Base-by-base conservation (phyloP, 371 early-diverging fungal species). In the Rhizopus arrhizus region DNA sequence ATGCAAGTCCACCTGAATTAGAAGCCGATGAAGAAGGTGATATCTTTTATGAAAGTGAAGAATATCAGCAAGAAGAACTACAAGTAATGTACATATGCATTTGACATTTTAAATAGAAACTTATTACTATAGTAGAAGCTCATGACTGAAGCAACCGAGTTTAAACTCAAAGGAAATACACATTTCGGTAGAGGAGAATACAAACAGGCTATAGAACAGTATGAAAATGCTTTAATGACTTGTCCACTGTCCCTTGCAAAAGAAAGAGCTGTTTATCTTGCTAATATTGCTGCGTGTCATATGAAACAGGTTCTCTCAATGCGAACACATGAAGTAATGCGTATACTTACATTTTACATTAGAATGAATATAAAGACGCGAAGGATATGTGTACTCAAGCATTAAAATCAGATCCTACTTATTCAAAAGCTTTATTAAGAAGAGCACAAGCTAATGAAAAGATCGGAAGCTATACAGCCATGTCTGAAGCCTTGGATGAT, bases 361-460 rank as follows among this genome's bases (percentile, higher is more conserved):
- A 86, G 87, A 63, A 70, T 15, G 68, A 80, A 5, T 78, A 67
- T 29, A 74, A 78, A 53, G 77, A 84, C 43, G 82, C 84, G 41
- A 65, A 79, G 53, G 72, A 73, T 36, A 57, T 65, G 59, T 82
- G 88, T 64, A 66, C 74, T 0, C 64, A 71, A 50, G 91, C 94
- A 4, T 66, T 95, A n/a, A 78, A 84, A 59, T 74, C 85, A 16
- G 88, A 89, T 60, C 85, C 91, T 15, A 73, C 66, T 3, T 94
- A 90, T 57, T 77, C 80, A 51, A 92, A 93, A 74, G 94, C 92
- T 0, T 70, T 90, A 45, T 70, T 88, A 46, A 82, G 95, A 31
- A 82, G 92, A 53, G 95, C 95, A 3, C 88, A 88, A 63, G 90
- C 93, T 3, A 88, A 87, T 65, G 92, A 87, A 63, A 70, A 80